Evolutionary conservation across 768 basidiomycete species (phyloP).

Genomic region (Symmetrospora coprosmae): DNA sequence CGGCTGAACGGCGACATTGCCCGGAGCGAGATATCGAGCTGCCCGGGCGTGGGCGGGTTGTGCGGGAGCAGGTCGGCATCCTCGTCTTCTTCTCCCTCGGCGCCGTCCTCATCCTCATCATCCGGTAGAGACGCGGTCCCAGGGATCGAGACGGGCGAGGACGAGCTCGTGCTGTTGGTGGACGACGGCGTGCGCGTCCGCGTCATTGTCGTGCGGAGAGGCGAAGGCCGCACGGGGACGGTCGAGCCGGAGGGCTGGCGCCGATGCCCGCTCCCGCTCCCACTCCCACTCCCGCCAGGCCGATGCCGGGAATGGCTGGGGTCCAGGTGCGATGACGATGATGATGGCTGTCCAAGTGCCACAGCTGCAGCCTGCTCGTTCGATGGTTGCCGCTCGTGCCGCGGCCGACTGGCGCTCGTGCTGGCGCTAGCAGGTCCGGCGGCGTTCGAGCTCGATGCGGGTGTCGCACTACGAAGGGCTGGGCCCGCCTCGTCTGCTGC

Average conservation of each 20-base stretch:
- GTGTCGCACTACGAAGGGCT: not conserved
- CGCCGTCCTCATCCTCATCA: conserved; percentile 32
- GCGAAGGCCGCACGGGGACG: conserved; percentile 48
- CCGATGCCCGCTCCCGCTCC: too few relatives aligned
- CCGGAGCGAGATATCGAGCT: conserved; percentile 40
- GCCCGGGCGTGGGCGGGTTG: conserved; percentile 42
- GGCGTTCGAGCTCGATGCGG: not conserved
- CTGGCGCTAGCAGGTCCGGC: not conserved
- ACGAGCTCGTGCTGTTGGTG: conserved; percentile 30
- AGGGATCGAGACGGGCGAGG: conserved; percentile 44
- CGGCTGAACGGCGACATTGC: conserved; percentile 33
- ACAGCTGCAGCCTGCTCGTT: conserved; percentile 18
- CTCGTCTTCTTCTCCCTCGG: not conserved
- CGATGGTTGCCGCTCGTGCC: conserved; percentile 6
- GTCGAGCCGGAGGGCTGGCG: conserved; percentile 12
- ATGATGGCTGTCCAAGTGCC: too few relatives aligned
- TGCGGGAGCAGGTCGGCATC: conserved; percentile 31
- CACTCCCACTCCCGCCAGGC: too few relatives aligned
- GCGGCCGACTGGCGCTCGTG: not conserved
- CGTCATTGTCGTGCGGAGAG: conserved; percentile 42
- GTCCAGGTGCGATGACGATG: too few relatives aligned
- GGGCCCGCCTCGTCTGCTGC: not conserved
- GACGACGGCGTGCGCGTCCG: conserved; percentile 40
- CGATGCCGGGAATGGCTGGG: too few relatives aligned
- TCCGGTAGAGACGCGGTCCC: conserved; percentile 19